Conservation (phyloP, 2,329 filamentous ascomycete genomes). For the Nemania sp. region DNA sequence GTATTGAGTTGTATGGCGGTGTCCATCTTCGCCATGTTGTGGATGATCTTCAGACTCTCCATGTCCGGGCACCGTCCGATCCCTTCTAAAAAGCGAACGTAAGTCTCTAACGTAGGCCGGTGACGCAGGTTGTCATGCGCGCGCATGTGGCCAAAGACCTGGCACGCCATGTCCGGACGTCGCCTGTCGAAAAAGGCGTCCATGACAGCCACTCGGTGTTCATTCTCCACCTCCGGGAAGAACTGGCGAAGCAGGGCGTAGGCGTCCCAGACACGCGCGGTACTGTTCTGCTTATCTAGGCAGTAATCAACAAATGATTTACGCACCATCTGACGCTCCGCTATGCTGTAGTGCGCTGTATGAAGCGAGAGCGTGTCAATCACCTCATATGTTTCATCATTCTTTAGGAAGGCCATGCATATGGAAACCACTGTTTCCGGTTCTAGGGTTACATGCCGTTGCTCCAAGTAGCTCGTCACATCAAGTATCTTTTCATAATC, state of each 20-base stretch:
- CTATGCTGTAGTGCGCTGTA: slow-evolving; percentile 74
- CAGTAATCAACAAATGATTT: slow-evolving; percentile 76
- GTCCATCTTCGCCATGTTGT: slow-evolving; percentile 97
- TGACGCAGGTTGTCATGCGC: slow-evolving; percentile 72
- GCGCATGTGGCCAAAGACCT: slow-evolving; percentile 96
- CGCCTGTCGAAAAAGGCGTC: slow-evolving; percentile 81
- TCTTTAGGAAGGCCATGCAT: slow-evolving; percentile 78
- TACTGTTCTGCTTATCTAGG: slow-evolving; percentile 70
- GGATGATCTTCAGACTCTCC: slow-evolving; percentile 78
- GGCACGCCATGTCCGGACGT: slow-evolving; percentile 84
- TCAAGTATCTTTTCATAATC: slow-evolving; percentile 77
- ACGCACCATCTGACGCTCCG: slow-evolving; percentile 75
- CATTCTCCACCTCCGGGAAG: slow-evolving; percentile 74
- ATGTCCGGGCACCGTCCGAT: slow-evolving; percentile 71
- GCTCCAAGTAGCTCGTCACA: slow-evolving; percentile 79
- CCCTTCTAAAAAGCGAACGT: slow-evolving; percentile 81
- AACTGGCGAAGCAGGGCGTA: slow-evolving; percentile 75
- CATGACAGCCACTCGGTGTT: slow-evolving; percentile 79
- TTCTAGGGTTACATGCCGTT: slow-evolving; percentile 75
- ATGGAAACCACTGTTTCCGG: slow-evolving; percentile 80
- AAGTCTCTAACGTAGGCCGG: slow-evolving; percentile 79
- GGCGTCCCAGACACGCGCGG: slow-evolving; percentile 72
- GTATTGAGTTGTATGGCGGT: slow-evolving; percentile 82
- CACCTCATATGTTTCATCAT: slow-evolving; percentile 81
- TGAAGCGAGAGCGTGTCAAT: slow-evolving; percentile 85